Evolutionary conservation across 495 filamentous ascomycete species (phyloP).

Genomic region (Aspergillus campestris): DNA sequence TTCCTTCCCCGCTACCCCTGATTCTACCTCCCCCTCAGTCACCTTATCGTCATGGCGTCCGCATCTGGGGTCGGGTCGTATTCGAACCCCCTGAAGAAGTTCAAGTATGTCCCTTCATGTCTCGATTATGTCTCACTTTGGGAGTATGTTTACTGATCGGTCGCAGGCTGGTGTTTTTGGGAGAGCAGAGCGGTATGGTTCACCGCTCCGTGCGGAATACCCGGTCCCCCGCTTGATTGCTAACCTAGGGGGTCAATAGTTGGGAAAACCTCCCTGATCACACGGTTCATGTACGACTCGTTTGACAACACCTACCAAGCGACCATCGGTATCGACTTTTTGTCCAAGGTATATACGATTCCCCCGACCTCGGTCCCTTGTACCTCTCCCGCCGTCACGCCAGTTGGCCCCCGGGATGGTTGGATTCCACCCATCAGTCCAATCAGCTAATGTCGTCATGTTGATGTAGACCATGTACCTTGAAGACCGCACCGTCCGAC

Average conservation of each 20-base stretch:
- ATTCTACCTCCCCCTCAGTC: conserved; percentile 11
- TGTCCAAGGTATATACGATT: conserved; percentile 68
- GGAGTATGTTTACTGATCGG: conserved; percentile 9
- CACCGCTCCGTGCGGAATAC: not conserved
- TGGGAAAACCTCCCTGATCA: conserved; percentile 97
- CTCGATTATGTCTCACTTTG: not conserved
- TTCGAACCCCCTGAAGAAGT: conserved; percentile 99
- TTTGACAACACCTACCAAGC: conserved; percentile 99
- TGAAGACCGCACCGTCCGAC: conserved; percentile 92
- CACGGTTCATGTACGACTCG: conserved; percentile 99
- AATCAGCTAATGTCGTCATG: not conserved
- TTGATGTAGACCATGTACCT: conserved; percentile 87
- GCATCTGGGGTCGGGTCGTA: conserved; percentile 69
- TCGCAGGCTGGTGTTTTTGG: conserved; percentile 83
- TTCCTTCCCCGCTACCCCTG: conserved; percentile 13
- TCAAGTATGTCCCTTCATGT: conserved; percentile 60
- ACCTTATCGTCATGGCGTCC: conserved; percentile 43
- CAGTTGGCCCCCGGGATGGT: too few species aligned
- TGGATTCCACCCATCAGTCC: too few species aligned
- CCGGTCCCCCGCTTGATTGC: not conserved
- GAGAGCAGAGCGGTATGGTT: conserved; percentile 89
- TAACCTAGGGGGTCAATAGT: conserved; percentile 41
- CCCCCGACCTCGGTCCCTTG: not conserved
- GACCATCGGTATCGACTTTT: conserved; percentile 98
- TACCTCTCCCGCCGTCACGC: not conserved